phyloP scores from a whole-genome alignment of 192 early-diverging fungal genomes.

The Linnemannia schmuckeri region DNA sequence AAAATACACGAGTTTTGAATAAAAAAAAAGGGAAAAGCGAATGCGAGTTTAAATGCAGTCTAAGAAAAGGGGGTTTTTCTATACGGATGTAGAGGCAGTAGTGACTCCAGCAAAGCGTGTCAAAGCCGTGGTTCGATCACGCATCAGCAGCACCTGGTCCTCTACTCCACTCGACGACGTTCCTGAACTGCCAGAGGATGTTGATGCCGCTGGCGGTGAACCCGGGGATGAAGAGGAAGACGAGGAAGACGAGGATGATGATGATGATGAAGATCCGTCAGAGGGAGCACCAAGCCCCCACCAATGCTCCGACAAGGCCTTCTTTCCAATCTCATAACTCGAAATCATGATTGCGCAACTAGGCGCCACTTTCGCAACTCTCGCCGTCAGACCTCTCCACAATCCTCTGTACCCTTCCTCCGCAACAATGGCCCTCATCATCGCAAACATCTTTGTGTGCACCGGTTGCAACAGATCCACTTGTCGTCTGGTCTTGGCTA shows the following conservation, averaged over 20 bases:
- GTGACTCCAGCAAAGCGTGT: neutral
- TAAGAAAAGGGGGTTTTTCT: neutral
- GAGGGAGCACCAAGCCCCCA: slow-evolving; percentile 45
- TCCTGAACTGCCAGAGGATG: neutral
- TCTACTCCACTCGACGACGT: neutral
- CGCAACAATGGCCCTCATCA: slow-evolving; percentile 59
- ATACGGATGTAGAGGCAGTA: neutral
- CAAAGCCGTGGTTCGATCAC: slow-evolving; percentile 4
- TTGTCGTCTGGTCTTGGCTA: slow-evolving; percentile 93
- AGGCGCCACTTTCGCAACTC: slow-evolving; percentile 91
- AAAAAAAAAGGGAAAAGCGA: neutral
- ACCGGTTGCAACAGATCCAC: slow-evolving; percentile 60
- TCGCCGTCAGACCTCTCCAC: slow-evolving; percentile 72
- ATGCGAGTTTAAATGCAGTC: neutral
- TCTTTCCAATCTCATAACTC: slow-evolving; percentile 82
- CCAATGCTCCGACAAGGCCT: slow-evolving; percentile 53
- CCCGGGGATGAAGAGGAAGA: slow-evolving; percentile 8
- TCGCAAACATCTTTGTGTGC: slow-evolving; percentile 42
- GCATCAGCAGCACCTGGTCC: slow-evolving; percentile 30
- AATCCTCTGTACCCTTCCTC: slow-evolving; percentile 68
- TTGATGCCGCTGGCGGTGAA: neutral
- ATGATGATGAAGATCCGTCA: slow-evolving; percentile 7
- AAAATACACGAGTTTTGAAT: slow-evolving; percentile 1
- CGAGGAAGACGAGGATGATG: slow-evolving; percentile 6
- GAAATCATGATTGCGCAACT: slow-evolving; percentile 98